Evolutionary conservation across 176 grass and related monocot species (phyloP).

Genomic region (Eleusine coracana): DNA sequence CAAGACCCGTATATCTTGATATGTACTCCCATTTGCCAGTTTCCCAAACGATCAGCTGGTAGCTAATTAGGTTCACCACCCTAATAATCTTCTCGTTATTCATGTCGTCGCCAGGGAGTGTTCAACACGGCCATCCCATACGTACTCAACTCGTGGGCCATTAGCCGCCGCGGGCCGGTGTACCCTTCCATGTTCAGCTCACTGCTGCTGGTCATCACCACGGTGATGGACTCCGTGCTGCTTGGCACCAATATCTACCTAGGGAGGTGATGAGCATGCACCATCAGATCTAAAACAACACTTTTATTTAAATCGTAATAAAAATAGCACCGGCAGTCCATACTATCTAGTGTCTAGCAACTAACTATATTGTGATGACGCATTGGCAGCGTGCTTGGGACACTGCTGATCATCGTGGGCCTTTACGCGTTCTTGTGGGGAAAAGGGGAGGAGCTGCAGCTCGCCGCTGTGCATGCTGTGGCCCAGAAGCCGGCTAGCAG

Average conservation of each 20-base stretch:
- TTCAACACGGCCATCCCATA: constrained; percentile 41
- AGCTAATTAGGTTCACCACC: too few relatives aligned
- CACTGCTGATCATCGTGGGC: constrained; percentile 35
- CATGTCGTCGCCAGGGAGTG: constrained; percentile 13
- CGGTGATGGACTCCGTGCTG: not conserved
- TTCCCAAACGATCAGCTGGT: too few relatives aligned
- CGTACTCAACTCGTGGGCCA: constrained; percentile 39
- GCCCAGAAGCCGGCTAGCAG: too few relatives aligned
- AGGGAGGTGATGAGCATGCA: constrained; percentile 24
- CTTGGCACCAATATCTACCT: constrained; percentile 35
- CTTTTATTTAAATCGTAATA: too few relatives aligned
- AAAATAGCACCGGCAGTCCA: not conserved
- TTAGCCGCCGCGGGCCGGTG: constrained; percentile 27
- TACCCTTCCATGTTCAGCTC: constrained; percentile 58
- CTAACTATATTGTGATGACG: too few relatives aligned
- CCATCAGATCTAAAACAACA: too few relatives aligned
- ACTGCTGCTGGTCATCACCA: constrained; percentile 38
- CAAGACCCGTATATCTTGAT: too few relatives aligned
- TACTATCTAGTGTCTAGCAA: too few relatives aligned
- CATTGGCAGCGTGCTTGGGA: constrained; percentile 3
- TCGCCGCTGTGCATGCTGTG: too few relatives aligned
- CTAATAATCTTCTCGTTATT: too few relatives aligned
- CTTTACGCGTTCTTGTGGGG: constrained; percentile 44
- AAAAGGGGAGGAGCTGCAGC: constrained; percentile 34
- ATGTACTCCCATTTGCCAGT: too few relatives aligned